phyloP scores from a whole-genome alignment of 2,329 filamentous ascomycete species.

The Scedosporium apiospermum region DNA sequence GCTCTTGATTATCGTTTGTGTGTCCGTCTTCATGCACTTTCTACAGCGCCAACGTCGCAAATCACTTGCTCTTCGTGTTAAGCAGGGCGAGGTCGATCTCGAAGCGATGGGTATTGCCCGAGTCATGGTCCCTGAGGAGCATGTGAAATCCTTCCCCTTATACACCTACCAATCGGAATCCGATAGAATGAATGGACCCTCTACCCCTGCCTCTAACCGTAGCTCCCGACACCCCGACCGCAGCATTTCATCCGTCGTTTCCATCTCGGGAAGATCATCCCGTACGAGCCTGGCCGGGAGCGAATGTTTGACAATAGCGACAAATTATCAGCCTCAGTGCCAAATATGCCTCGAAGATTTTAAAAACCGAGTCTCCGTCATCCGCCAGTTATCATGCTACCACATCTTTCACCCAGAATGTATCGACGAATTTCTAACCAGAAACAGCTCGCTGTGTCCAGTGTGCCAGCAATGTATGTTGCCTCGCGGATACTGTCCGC shows the following conservation, averaged over 20 bases:
- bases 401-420: conserved; percentile 93
- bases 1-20: conserved; percentile 54
- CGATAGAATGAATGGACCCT: conserved; percentile 24
- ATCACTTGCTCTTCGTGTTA: conserved; percentile 59
- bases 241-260: conserved; percentile 17
- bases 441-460: conserved; percentile 79
- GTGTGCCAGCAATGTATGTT: conserved; percentile 81
- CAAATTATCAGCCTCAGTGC: conserved; percentile 69
- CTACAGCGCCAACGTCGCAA: conserved; percentile 64
- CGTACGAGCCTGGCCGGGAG: not conserved
- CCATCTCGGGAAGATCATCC: conserved; percentile 5
- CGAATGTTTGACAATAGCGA: conserved; percentile 21
- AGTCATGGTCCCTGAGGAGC: conserved; percentile 61
- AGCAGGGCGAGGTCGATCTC: conserved; percentile 72
- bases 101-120: conserved; percentile 79
- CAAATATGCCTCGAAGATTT: conserved; percentile 87
- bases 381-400: conserved; percentile 78
- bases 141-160: conserved; percentile 66
- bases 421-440: conserved; percentile 73
- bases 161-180: conserved; percentile 63
- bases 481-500: conserved; percentile 55
- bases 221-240: conserved; percentile 19
- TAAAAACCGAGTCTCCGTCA: conserved; percentile 55
- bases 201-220: conserved; percentile 25
- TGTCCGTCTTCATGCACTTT: conserved; percentile 65